Conservation (phyloP, 1,284 basidiomycete genomes). For the Ustilago sp. region DNA sequence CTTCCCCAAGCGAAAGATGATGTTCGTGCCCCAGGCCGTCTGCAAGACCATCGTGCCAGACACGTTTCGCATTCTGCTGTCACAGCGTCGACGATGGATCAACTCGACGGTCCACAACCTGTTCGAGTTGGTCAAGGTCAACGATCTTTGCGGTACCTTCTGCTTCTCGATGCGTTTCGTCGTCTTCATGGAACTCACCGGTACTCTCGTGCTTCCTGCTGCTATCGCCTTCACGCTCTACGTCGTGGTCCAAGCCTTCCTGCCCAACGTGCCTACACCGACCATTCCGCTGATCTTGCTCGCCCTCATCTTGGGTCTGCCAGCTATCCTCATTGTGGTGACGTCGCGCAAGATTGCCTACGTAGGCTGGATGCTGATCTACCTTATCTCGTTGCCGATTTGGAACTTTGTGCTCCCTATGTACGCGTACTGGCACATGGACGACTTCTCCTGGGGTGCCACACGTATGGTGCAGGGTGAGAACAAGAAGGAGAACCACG, state of each 20-base stretch:
- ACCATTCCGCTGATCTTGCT: conserved; percentile 66
- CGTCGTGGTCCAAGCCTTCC: conserved; percentile 66
- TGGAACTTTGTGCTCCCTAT: conserved; percentile 71
- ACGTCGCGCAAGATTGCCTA: conserved; percentile 71
- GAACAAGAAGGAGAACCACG: conserved; percentile 64
- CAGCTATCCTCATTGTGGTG: conserved; percentile 71
- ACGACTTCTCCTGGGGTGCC: conserved; percentile 71
- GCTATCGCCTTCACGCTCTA: conserved; percentile 72
- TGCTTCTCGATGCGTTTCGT: conserved; percentile 72
- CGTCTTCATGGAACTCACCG: conserved; percentile 71
- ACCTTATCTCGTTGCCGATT: conserved; percentile 71
- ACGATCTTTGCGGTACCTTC: conserved; percentile 72
- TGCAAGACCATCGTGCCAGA: conserved; percentile 73
- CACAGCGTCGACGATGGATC: conserved; percentile 72
- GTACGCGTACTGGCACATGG: conserved; percentile 71
- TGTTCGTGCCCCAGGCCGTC: conserved; percentile 71
- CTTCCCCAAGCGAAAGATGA: conserved; percentile 72
- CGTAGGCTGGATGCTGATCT: conserved; percentile 72
- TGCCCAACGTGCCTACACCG: conserved; percentile 53
- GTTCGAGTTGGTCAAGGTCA: conserved; percentile 71
- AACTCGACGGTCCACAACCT: conserved; percentile 73
- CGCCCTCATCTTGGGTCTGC: conserved; percentile 72
- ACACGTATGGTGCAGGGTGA: conserved; percentile 70
- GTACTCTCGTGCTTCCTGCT: conserved; percentile 72
- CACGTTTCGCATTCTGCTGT: conserved; percentile 71